Conservation (phyloP, 345 rosid genomes). For the Pistacia integerrima region DNA sequence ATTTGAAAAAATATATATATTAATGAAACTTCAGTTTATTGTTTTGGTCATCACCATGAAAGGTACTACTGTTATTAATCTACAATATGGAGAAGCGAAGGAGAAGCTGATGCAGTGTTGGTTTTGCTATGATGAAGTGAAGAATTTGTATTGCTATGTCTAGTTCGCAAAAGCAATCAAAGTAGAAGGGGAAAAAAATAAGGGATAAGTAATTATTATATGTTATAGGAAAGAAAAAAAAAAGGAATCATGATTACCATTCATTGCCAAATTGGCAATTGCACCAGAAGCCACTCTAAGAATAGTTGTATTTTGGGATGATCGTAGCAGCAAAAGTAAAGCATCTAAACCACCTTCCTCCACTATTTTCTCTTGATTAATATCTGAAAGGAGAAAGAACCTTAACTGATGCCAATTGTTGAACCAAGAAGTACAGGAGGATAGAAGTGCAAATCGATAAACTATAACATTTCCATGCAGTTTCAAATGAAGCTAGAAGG, state of each 20-base stretch:
- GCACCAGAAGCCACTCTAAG: conserved; percentile 98
- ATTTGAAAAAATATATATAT: not conserved
- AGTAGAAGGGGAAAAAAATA: not conserved
- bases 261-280: conserved; percentile 96
- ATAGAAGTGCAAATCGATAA: not conserved
- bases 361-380: conserved; percentile 82
- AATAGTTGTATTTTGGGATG: conserved; percentile 73
- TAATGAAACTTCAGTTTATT: not conserved
- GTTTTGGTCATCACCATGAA: not conserved
- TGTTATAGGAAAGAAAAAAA: not conserved
- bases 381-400: conserved; percentile 45
- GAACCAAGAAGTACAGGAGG: not conserved
- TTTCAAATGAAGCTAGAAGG: too few relatives aligned
- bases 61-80: not conserved
- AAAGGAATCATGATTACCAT: conserved; percentile 48
- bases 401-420: not conserved
- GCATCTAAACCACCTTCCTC: conserved; percentile 97
- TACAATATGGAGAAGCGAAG: not conserved
- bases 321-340: conserved; percentile 61
- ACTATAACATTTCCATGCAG: not conserved
- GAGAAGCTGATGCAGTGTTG: not conserved
- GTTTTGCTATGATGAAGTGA: too few relatives aligned
- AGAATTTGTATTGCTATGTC: not conserved
- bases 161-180: not conserved
- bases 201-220: not conserved